Evolutionary conservation across 768 basidiomycete species (phyloP), one percentile per base, ranked within the genome.

Genomic region (Mycena galericulata): DNA sequence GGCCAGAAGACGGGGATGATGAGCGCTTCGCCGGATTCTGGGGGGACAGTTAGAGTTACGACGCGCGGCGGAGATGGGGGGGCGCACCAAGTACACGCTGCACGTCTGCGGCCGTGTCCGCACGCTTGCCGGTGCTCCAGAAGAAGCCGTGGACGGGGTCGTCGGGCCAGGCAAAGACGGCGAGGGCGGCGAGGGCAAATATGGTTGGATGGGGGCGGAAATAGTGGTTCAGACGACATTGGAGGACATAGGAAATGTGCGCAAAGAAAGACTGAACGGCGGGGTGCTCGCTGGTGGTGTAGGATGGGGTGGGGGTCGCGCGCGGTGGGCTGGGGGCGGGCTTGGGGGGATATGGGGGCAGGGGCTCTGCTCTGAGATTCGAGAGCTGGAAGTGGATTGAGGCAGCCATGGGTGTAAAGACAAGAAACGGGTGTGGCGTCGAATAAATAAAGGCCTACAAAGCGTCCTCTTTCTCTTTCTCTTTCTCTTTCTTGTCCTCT

Each of bases 81-180:
- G 26, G 29, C 67, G 67, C 55, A 68, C 67, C 45, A 40, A 72
- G 46, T 18, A 61, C 61, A 62, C 20, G 53, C 74, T 88, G 84
- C 34, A 92, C 86, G 62, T 84, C 75, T n/a, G 77, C 76, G 18
- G 88, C 88, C 20, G 88, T 89, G 26, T 76, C 76, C 62, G 74
- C 76, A 74, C 85, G 86, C 72, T 82, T 80, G 53, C 82, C 83
- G 67, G 81, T 82, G 50, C 82, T 84, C 90, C 90, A 92, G 74
- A 92, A 86, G n/a, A 88, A 77, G 86, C 87, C 88, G 72, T 90
- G 89, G 8, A 84, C 86, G 17, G 85, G 85, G 75, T 90, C 85
- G 32, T 82, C 80, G 18, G 85, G 86, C 53, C 81, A 80, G 72
- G 87, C 84, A 70, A 90, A 85, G 15, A 91, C 86, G 12, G 85